Evolutionary conservation across 371 early-diverging fungal genomes (phyloP).

Genomic region (Thermomucor indicae-seudaticae): DNA sequence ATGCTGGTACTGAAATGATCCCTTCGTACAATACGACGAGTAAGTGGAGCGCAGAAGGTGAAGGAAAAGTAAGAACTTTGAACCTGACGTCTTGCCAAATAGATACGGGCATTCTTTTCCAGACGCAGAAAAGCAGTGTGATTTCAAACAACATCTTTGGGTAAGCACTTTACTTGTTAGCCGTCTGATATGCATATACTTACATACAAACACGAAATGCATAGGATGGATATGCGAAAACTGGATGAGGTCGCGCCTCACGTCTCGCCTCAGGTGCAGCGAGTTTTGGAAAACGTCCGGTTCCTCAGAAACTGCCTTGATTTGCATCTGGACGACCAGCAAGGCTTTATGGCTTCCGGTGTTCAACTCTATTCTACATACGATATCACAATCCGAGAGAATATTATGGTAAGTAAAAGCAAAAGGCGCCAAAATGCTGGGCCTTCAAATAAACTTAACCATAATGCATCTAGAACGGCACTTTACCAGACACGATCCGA

Average conservation of each 20-base stretch:
- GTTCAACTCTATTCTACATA: constrained; percentile 28
- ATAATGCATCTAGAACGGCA: constrained; percentile 33
- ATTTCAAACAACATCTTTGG: constrained; percentile 45
- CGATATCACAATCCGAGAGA: constrained; percentile 36
- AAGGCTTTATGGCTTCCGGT: constrained; percentile 38
- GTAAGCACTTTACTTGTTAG: constrained; percentile 3
- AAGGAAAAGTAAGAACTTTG: not conserved
- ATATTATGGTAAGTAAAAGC: constrained; percentile 41
- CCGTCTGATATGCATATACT: not conserved
- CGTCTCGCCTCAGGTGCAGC: constrained; percentile 14
- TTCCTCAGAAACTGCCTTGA: constrained; percentile 24
- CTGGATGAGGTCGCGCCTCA: constrained; percentile 17
- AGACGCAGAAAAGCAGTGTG: constrained; percentile 31
- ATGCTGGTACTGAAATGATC: constrained; percentile 18
- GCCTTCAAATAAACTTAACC: too few relatives aligned
- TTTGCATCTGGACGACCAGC: constrained; percentile 18
- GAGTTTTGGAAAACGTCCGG: constrained; percentile 12
- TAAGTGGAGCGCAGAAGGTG: constrained; percentile 7
- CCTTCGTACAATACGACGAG: constrained; percentile 30
- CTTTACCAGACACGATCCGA: constrained; percentile 27
- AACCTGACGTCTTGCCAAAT: not conserved
- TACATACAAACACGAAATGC: not conserved
- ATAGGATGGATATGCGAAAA: constrained; percentile 35
- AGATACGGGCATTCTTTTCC: constrained; percentile 33
- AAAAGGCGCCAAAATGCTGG: too few relatives aligned